A percentile compares a stretch with the other conserved stretches of the same genome.
Conservation (phyloP, 352 stramenopile genomes). For the Pythium aphanidermatum region DNA sequence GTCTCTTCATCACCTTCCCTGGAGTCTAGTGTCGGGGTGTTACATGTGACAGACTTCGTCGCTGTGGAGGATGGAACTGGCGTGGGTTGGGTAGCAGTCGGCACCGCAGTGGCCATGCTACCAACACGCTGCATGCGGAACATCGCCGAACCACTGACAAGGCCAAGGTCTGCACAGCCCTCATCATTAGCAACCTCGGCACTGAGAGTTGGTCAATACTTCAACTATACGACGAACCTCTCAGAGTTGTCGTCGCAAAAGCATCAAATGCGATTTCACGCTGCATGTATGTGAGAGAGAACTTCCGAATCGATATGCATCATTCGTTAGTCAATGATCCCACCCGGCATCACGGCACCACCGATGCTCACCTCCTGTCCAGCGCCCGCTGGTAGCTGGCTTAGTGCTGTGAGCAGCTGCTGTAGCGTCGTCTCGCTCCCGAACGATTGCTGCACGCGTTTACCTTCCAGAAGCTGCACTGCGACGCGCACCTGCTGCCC, state of each 20-base stretch:
- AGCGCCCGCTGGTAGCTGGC: constrained; percentile 33
- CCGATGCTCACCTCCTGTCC: constrained; percentile 26
- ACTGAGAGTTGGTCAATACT: neutral
- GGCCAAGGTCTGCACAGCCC: constrained; percentile 49
- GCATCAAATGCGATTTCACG: constrained; percentile 45
- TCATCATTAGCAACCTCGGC: neutral
- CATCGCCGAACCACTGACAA: constrained; percentile 78
- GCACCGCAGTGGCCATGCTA: neutral
- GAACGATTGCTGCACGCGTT: constrained; percentile 67
- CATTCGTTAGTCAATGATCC: no score
- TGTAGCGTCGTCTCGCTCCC: constrained; percentile 45
- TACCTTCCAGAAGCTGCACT: constrained; percentile 68
- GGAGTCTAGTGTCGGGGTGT: neutral
- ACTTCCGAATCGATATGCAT: no score
- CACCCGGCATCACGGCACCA: neutral
- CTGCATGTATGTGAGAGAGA: constrained; percentile 76
- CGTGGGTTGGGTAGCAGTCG: constrained; percentile 3
- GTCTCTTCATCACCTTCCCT: neutral
- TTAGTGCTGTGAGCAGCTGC: constrained; percentile 47
- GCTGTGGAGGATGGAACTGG: neutral
- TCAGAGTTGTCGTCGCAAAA: constrained; percentile 56
- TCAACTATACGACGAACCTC: constrained; percentile 41
- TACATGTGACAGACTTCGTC: no score
- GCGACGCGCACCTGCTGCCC: constrained; percentile 72
- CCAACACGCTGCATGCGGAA: constrained; percentile 56